Base-by-base conservation (phyloP, 2,329 filamentous ascomycete species). In the Lasiodiplodia hormozganensis region DNA sequence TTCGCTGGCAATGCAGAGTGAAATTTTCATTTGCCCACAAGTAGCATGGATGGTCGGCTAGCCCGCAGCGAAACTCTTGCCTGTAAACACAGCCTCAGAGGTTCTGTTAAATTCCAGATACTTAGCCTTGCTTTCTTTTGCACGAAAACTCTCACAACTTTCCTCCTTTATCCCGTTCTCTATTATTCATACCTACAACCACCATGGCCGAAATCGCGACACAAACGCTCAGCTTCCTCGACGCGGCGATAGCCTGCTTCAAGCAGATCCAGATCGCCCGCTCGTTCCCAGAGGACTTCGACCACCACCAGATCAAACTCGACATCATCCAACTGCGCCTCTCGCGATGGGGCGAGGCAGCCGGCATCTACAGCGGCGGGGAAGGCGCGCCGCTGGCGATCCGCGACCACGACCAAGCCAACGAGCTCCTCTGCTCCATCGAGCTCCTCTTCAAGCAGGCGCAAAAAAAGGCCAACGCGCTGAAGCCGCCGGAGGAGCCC, bases 251-350 rank as follows among this genome's bases (percentile, higher is more conserved):
- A 21, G n/a, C 43, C n/a, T 43, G 18, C 25, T 47, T 62, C 25
- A 1, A 31, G 4, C 23, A n/a, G 7, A 62, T 62, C 21, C 58
- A 62, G 58, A 36, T 62, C 38, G 58, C 58, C 18, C 58, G 38
- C 10, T 28, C 38, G 36, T 62, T 62, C 23, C 38, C 23, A 28
- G n/a, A 49, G 18, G 4, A 49, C 36, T 62, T 62, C 28, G 58
- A 12, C 16, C 8, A n/a, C 3, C 40, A 47, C 28, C 58, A 62
- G 23, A 18, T 62, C 38, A 62, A 49, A 21, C 58, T 62, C 38
- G 58, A 62, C 25, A 25, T 62, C 14, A 28, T 62, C n/a, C 58
- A 62, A 16, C 18, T 62, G 36, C 58, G 58, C 5, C 58, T 62
- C 2, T 62, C 58, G 23, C 58, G 58, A n/a, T 62, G 58, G 58